Evolutionary conservation across 805 yeast genomes (phyloP), one percentile per base, ranked within the genome.

Genomic region (Kluyveromyces aestuarii): DNA sequence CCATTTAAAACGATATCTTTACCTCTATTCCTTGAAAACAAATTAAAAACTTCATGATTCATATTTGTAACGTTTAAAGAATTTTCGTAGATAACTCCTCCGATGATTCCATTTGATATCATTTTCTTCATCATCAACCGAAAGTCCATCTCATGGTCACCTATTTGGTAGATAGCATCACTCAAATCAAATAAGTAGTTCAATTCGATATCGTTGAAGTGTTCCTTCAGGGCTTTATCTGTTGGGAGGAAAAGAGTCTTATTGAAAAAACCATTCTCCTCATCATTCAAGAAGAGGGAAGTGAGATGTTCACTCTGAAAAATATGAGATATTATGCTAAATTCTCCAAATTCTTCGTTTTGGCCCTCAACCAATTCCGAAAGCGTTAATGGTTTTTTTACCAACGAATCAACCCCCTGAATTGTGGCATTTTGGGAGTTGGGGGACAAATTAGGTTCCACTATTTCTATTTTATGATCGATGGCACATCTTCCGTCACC

Each of bases 391-490:
- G 66, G 66, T 33, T 56, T 37, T 13, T 71, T 68, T 1, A 84
- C 53, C 10, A 75, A 55, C 16, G 66, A 56, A 48, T 77, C 79
- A 2, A 84, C 70, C 1, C 85, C 88, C 50, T 84, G 87, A 11
- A 87, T 77, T 27, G 76, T 77, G 0, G 90, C 78, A 55, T 79
- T 72, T 56, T 82, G 86, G 41, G 79, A 76, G 46, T 73, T 72
- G 1, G 93, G 87, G 46, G 62, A 66, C 25, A 79, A 61, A 58
- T 84, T 83, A 0, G 72, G 64, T 21, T 80, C 84, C 1, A 82
- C 72, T 4, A 84, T 77, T n/a, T 50, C 46, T 2, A 58, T 50
- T 7, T n/a, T 19, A 30, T n/a, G 27, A 19, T 35, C 27, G 14
- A 43, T 16, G 27, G 17, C 30, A 17, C 45, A 25, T 33, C 27